phyloP scores from a whole-genome alignment of 1,139 yeast genomes.

The Yamadazyma mexicana region DNA sequence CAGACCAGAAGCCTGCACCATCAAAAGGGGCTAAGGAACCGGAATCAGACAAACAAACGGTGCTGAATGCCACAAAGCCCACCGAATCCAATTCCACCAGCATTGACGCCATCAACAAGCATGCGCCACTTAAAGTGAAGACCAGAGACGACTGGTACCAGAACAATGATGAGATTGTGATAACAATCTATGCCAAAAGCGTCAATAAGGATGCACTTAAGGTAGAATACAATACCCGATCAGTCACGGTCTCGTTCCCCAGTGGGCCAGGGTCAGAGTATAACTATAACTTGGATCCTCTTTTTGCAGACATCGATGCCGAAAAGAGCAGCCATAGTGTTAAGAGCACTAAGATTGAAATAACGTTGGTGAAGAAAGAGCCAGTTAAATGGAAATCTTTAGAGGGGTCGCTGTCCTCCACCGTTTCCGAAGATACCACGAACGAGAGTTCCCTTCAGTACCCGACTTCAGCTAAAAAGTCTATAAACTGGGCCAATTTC shows the following conservation, averaged over 20 bases:
- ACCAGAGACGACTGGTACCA: constrained; percentile 84
- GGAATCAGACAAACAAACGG: too few relatives aligned
- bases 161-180: constrained; percentile 51
- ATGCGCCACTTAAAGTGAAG: constrained; percentile 43
- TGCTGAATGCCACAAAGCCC: too few relatives aligned
- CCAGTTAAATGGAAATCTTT: constrained; percentile 46
- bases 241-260: constrained; percentile 47
- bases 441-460: constrained; percentile 30
- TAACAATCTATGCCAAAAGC: constrained; percentile 72
- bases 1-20: background rate
- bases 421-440: background rate
- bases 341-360: constrained; percentile 74
- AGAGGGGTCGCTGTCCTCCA: constrained; percentile 25
- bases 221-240: constrained; percentile 32
- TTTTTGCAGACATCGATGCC: constrained; percentile 53
- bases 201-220: constrained; percentile 47
- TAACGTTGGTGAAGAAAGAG: constrained; percentile 43
- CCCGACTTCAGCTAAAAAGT: constrained; percentile 62
- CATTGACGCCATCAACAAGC: constrained; percentile 35
- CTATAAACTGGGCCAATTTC: constrained; percentile 73
- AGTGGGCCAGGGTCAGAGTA: constrained; percentile 48
- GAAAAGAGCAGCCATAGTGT: constrained; percentile 48
- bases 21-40: too few relatives aligned
- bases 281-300: constrained; percentile 49
- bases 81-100: constrained; percentile 22